Conservation (phyloP, 164 flowering plant species). For the Umbilicus rupestris region DNA sequence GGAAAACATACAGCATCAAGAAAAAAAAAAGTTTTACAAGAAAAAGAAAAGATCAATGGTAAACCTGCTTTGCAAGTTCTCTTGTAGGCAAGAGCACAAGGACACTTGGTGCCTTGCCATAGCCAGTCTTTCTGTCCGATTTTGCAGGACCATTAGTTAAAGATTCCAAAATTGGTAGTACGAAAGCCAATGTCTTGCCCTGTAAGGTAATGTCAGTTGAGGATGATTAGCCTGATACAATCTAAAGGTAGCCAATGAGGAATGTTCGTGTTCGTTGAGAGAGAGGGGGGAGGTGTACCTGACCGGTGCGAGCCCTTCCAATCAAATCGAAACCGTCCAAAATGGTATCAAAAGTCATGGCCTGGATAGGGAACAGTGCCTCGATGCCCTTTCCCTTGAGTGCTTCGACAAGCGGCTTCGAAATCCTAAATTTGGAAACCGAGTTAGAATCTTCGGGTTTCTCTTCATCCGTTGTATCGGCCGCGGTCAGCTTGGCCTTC, state of each 20-base stretch:
- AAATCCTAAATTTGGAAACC: conserved; percentile 53
- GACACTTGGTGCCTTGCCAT: conserved; percentile 81
- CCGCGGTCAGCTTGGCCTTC: conserved; percentile 26
- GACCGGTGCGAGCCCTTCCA: conserved; percentile 90
- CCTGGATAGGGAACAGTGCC: conserved; percentile 79
- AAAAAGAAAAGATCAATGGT: background rate
- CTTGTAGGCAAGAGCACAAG: conserved; percentile 74
- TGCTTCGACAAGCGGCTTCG: conserved; percentile 41
- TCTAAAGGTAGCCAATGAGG: background rate
- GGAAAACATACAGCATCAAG: background rate
- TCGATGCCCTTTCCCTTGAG: conserved; percentile 71
- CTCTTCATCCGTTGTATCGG: conserved; percentile 18
- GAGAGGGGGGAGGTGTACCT: conserved; percentile 27
- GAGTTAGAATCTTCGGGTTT: conserved; percentile 47
- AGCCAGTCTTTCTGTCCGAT: conserved; percentile 53
- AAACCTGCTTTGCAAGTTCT: conserved; percentile 83
- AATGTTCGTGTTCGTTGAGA: too few relatives aligned
- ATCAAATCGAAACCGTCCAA: conserved; percentile 82
- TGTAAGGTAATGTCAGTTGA: conserved; percentile 9
- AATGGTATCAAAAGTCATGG: conserved; percentile 62
- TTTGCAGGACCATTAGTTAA: conserved; percentile 52
- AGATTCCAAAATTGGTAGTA: conserved; percentile 88
- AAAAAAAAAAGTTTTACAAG: background rate
- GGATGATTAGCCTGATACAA: background rate
- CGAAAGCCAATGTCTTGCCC: conserved; percentile 91